These are phyloP conservation scores for Fusarium continuum DNA, from an alignment of 2,329 filamentous ascomycete genomes.

Conservation along the genomic window DNA sequence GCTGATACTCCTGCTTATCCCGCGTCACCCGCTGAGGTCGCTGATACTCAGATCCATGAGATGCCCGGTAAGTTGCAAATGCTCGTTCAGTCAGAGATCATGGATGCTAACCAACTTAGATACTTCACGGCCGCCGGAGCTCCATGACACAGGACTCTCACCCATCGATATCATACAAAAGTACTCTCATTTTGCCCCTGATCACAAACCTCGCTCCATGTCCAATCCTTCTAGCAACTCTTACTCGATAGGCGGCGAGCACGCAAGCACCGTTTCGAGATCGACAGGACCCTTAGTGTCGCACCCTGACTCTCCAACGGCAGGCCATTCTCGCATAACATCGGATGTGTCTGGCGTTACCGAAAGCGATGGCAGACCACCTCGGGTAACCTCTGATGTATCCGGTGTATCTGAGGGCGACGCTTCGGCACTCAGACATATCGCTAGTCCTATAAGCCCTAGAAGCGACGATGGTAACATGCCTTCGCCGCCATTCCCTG, in stretches of 20 bases:
- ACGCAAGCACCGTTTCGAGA: slow-evolving; percentile 44
- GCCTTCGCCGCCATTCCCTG: slow-evolving; percentile 7
- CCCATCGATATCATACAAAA: slow-evolving; percentile 53
- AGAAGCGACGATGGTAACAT: slow-evolving; percentile 19
- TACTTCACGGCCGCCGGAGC: slow-evolving; percentile 56
- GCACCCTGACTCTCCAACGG: slow-evolving; percentile 20
- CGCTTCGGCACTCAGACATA: slow-evolving; percentile 28
- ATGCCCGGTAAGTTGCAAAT: slow-evolving; percentile 53
- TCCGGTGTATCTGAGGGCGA: slow-evolving; percentile 39
- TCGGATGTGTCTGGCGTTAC: slow-evolving; percentile 37
- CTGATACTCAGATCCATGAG: slow-evolving; percentile 56
- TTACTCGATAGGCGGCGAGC: slow-evolving; percentile 35
- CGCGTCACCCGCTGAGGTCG: slow-evolving; percentile 51
- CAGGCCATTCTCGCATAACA: slow-evolving; percentile 22
- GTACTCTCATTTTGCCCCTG: slow-evolving; percentile 40
- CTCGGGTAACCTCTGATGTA: slow-evolving; percentile 37
- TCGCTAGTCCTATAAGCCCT: slow-evolving; percentile 33
- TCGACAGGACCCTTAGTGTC: slow-evolving; percentile 34
- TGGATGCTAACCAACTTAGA: slow-evolving; percentile 45
- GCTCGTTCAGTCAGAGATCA: too few species aligned
- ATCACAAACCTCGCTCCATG: slow-evolving; percentile 21
- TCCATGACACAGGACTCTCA: slow-evolving; percentile 55
- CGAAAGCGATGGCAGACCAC: slow-evolving; percentile 5
- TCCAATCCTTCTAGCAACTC: slow-evolving; percentile 41
- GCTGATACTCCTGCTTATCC: slow-evolving; percentile 22